Evolutionary conservation across 2,329 filamentous ascomycete genomes (phyloP).

Genomic region (Didymellaceae sp.): DNA sequence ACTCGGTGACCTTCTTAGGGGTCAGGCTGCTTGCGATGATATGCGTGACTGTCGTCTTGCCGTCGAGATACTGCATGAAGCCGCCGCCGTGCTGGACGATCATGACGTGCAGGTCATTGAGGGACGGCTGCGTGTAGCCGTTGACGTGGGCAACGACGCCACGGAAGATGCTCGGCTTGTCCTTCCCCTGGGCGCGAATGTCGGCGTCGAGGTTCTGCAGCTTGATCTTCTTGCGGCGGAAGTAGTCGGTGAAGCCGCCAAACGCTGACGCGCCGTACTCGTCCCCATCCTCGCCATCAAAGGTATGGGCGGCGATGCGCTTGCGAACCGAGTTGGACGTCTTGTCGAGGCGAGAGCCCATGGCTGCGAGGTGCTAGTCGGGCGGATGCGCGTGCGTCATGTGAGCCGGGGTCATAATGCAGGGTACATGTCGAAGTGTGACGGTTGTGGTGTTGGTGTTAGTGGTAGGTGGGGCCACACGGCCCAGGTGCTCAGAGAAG

Average conservation of each 20-base stretch:
- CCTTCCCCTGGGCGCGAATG: conserved; percentile 70
- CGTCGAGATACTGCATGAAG: conserved; percentile 92
- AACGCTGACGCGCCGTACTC: conserved; percentile 90
- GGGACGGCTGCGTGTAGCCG: conserved; percentile 92
- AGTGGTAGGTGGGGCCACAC: conserved; percentile 3
- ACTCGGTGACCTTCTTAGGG: conserved; percentile 91
- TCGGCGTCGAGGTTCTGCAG: conserved; percentile 92
- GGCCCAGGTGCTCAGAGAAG: background rate
- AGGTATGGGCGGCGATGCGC: conserved; percentile 72
- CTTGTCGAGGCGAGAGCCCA: conserved; percentile 68
- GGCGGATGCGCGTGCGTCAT: conserved; percentile 29
- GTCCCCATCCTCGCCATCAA: conserved; percentile 82
- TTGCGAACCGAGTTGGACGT: conserved; percentile 67
- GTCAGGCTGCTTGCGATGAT: conserved; percentile 91
- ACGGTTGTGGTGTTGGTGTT: conserved; percentile 3
- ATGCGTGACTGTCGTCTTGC: conserved; percentile 93
- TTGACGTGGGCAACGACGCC: conserved; percentile 91
- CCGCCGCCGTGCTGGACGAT: conserved; percentile 93
- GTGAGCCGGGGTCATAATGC: conserved; percentile 33
- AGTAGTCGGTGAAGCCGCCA: conserved; percentile 89
- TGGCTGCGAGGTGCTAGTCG: conserved; percentile 37
- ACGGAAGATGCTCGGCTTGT: conserved; percentile 85
- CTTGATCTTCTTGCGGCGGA: conserved; percentile 95
- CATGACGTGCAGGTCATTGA: conserved; percentile 85
- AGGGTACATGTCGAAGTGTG: conserved; percentile 19